Base-by-base conservation (phyloP, 164 flowering plant species). In the Buxus sempervirens region DNA sequence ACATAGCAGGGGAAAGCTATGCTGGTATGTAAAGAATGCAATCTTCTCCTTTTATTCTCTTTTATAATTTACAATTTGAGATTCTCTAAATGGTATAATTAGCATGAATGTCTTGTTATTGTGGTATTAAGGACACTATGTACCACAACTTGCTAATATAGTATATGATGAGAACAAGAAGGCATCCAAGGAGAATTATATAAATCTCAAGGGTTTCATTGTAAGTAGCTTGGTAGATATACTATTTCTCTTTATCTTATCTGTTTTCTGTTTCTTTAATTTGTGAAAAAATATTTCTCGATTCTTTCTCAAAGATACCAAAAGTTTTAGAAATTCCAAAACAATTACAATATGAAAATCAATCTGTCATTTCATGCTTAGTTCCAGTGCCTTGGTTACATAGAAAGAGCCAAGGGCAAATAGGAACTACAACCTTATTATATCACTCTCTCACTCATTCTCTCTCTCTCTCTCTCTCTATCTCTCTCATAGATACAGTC, bases 171-270 rank as follows among this genome's bases (percentile, higher is more conserved):
- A 64, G 13, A 92, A 92, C 70, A 81, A 80, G 67, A 71, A 69
- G 0, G 73, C 71, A 2, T 4, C 68, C 27, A 70, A 75, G 72
- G 69, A 79, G 23, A 62, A 78, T 10, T 55, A 68, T 48, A 90
- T 92, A 32, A 92, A 88, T 67, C 68, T 88, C 61, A 86, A 85
- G 66, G 97, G 98, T 28, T 86, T 92, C 69, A 82, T 86, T 70
- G 96, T 92, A 41, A 76, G 79, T 23, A 41, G 5, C 23, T 32
- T 36, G 25, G 9, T 10, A n/a, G 54, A 9, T 51, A 54, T n/a
- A 58, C 36, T 10, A 16, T 41, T 67, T 57, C 48, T 1, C 53
- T 48, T 48, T 60, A 1, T 65, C 45, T 23, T 21, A 45, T 32
- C 23, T 12, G 14, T 9, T 18, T 14, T 67, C 32, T 24, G 19